Base-by-base conservation (phyloP, 768 basidiomycete species). In the Leccinum ochraceum region DNA sequence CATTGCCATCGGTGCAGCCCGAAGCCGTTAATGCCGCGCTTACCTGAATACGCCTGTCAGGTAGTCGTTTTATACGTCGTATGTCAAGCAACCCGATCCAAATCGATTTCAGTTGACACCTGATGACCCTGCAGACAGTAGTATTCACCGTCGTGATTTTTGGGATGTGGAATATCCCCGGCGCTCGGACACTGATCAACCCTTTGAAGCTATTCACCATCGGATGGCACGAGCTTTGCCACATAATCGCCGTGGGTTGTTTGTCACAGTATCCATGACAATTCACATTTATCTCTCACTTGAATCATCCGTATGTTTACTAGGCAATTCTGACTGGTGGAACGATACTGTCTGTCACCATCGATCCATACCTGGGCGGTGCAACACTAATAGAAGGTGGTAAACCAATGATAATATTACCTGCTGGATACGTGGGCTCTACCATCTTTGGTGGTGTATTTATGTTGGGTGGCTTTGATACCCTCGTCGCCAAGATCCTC, bases 131-230 rank as follows among this genome's bases (percentile, higher is more conserved):
- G 54, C 69, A 93, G 91, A 87, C 92, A 54, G 85, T 92, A 56
- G 90, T 93, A 54, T 93, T 88, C 79, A 84, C 89, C 54, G 91
- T 94, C 60, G 83, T 94, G 63, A 90, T 92, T 60, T 92, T 93
- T 67, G 92, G 90, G 48, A 81, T 92, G 64, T 94, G 92, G 92
- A 90, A 88, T 74, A 89, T 94, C 48, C 92, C 92, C 4, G 85
- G 88, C 59, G 86, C 86, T 26, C 81, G 92, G 51, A 84, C 86
- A 68, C 69, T 90, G 75, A 93, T 94, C 68, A 90, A 84, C 69
- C 92, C 92, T 9, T 80, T 94, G 67, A 94, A 94, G 73, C 79
- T 94, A 14, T 88, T 94, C 70, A 90, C 91, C 56, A 93, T 94
- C 61, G 92, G 92, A 48, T 92, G 86, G 83, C 93, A 95, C 68